Percentiles rank a stretch among this genome's conserved stretches.
These are phyloP conservation scores for Alternaria gansuensis DNA, from an alignment of 2,329 filamentous ascomycete genomes.

Conservation along the genomic window DNA sequence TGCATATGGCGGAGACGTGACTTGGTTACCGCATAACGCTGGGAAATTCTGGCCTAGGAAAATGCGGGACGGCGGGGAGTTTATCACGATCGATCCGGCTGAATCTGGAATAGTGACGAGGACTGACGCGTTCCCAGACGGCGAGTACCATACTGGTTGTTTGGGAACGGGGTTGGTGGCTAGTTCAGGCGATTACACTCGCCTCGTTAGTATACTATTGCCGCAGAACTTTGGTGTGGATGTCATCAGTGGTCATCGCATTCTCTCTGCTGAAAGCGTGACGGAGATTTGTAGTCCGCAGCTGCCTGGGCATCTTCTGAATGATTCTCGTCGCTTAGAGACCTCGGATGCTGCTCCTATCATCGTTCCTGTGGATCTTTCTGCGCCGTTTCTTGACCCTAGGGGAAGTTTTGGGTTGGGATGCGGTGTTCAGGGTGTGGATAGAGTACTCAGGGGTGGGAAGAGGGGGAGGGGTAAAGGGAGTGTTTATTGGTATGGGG, in stretches of 20 bases:
- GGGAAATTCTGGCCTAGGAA: slow-evolving; percentile 61
- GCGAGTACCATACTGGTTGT: slow-evolving; percentile 26
- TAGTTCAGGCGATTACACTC: slow-evolving; percentile 27
- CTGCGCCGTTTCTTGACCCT: slow-evolving; percentile 59
- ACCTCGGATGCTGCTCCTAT: slow-evolving; percentile 16
- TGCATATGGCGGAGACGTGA: slow-evolving; percentile 53
- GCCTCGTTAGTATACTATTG: slow-evolving; percentile 28
- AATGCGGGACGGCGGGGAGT: slow-evolving; percentile 59
- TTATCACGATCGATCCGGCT: slow-evolving; percentile 19
- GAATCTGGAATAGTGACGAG: slow-evolving; percentile 20
- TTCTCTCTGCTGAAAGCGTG: slow-evolving; percentile 23
- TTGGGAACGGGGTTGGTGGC: slow-evolving; percentile 33
- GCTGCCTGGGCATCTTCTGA: slow-evolving; percentile 25
- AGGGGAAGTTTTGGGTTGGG: slow-evolving; percentile 43
- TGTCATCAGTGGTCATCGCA: slow-evolving; percentile 20
- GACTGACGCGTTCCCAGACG: slow-evolving; percentile 26
- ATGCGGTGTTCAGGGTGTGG: slow-evolving; percentile 62
- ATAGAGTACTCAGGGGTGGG: slow-evolving; percentile 45
- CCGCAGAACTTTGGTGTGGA: slow-evolving; percentile 32
- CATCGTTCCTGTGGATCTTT: slow-evolving; percentile 55
- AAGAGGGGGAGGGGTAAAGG: slow-evolving; percentile 31
- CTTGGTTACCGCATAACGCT: slow-evolving; percentile 21
- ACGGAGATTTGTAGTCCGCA: slow-evolving; percentile 26
- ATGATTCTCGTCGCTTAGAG: slow-evolving; percentile 37
- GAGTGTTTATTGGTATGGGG: slow-evolving; percentile 41